These are phyloP conservation scores for Skeletonema costatum DNA, from an alignment of 108 stramenopile genomes.

Conservation along the genomic window DNA sequence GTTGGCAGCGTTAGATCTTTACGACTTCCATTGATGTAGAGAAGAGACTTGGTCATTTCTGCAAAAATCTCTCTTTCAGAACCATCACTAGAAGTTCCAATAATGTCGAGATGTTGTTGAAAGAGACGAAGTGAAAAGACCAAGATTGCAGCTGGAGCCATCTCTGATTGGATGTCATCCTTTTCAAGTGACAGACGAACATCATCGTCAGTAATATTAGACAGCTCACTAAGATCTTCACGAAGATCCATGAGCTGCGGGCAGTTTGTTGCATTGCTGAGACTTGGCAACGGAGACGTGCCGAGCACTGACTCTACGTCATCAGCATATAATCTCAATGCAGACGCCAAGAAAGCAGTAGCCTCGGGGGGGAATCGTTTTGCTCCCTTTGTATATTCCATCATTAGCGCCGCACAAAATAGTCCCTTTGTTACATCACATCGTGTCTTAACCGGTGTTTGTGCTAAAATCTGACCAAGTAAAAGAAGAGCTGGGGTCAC, in stretches of 20 bases:
- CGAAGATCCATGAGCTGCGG: slow-evolving; percentile 21
- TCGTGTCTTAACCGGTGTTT: slow-evolving; percentile 73
- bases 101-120: slow-evolving; percentile 29
- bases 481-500: slow-evolving; percentile 84
- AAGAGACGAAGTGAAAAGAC: slow-evolving; percentile 54
- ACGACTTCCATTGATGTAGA: slow-evolving; percentile 54
- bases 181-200: slow-evolving; percentile 57
- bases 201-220: slow-evolving; percentile 7
- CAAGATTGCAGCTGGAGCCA: slow-evolving; percentile 44
- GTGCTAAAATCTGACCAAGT: slow-evolving; percentile 83
- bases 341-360: slow-evolving; percentile 70
- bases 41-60: slow-evolving; percentile 58
- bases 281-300: slow-evolving; percentile 49
- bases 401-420: slow-evolving; percentile 72
- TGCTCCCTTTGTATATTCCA: slow-evolving; percentile 86
- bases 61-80: slow-evolving; percentile 64
- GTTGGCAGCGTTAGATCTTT: slow-evolving; percentile 53
- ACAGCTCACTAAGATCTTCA: slow-evolving; percentile 11
- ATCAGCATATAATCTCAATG: slow-evolving; percentile 74
- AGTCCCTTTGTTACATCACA: slow-evolving; percentile 82
- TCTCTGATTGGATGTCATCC: slow-evolving; percentile 40
- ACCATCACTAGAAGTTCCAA: slow-evolving; percentile 40
- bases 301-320: slow-evolving; percentile 24
- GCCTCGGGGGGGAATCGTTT: slow-evolving; percentile 87
- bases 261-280: slow-evolving; percentile 48